A percentile compares a stretch with the other conserved stretches of the same genome.
These are phyloP conservation scores for Chaetoscypha palmicola DNA, from an alignment of 2,329 filamentous ascomycete genomes.

Conservation along the genomic window DNA sequence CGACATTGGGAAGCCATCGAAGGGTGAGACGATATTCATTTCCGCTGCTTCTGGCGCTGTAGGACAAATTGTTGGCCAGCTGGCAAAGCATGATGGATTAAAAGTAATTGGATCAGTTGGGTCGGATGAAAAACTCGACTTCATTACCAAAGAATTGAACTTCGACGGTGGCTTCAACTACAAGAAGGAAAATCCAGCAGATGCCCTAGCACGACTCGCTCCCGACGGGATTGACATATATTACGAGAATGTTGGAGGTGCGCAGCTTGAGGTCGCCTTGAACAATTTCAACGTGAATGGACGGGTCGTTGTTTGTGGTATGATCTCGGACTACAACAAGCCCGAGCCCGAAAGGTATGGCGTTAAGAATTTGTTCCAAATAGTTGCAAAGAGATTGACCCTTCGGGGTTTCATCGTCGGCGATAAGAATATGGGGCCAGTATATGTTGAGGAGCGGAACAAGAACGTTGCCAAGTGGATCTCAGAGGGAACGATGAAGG, in stretches of 20 bases:
- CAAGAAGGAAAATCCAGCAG: slow-evolving; percentile 62
- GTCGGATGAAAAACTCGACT: slow-evolving; percentile 68
- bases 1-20: slow-evolving; percentile 67
- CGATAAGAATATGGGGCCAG: slow-evolving; percentile 54
- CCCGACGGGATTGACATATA: slow-evolving; percentile 73
- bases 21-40: slow-evolving; percentile 72
- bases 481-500: slow-evolving; percentile 57
- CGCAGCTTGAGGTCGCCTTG: slow-evolving; percentile 63
- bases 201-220: slow-evolving; percentile 58
- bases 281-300: slow-evolving; percentile 56
- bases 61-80: slow-evolving; percentile 68
- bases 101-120: slow-evolving; percentile 69
- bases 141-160: slow-evolving; percentile 63
- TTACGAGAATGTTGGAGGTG: slow-evolving; percentile 74
- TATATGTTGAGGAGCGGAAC: slow-evolving; percentile 54
- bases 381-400: slow-evolving; percentile 55
- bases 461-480: slow-evolving; percentile 64
- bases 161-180: slow-evolving; percentile 77
- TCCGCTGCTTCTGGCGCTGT: slow-evolving; percentile 69
- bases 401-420: slow-evolving; percentile 62
- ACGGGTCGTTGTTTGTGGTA: slow-evolving; percentile 54
- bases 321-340: slow-evolving; percentile 65
- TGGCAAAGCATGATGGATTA: slow-evolving; percentile 70
- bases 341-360: slow-evolving; percentile 46
- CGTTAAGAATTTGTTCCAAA: slow-evolving; percentile 52